Percentiles rank a stretch among this genome's conserved stretches.
phyloP scores from a whole-genome alignment of 352 stramenopile genomes.

The Halophytophthora batemanensis region DNA sequence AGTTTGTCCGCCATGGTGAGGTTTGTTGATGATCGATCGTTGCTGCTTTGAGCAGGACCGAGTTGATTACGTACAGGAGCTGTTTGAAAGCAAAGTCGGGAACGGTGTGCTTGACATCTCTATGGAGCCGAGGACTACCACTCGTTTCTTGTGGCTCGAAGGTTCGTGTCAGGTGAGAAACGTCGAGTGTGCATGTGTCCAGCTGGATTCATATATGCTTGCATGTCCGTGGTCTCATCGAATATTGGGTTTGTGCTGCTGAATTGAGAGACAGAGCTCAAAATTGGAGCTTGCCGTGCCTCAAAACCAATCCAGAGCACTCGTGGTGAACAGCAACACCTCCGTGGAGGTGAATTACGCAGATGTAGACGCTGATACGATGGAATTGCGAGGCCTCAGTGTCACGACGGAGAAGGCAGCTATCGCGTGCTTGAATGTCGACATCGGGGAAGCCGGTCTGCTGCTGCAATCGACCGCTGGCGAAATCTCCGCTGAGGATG shows the following conservation, averaged over 20 bases:
- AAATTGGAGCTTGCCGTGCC: conserved; percentile 40
- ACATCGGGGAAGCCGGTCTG: conserved; percentile 32
- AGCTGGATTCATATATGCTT: no score
- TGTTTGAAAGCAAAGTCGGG: conserved; percentile 29
- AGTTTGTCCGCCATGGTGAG: not conserved
- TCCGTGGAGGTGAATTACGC: conserved; percentile 48
- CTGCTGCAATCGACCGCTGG: conserved; percentile 40
- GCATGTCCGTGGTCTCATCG: no score
- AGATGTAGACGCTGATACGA: conserved; percentile 10
- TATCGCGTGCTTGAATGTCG: conserved; percentile 40
- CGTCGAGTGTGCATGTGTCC: not conserved
- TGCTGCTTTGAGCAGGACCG: conserved; percentile 15
- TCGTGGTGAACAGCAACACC: conserved; percentile 45
- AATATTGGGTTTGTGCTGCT: no score
- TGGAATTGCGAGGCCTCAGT: conserved; percentile 32
- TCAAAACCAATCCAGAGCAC: conserved; percentile 13
- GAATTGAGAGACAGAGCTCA: conserved; percentile 25
- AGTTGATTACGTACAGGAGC: conserved; percentile 6
- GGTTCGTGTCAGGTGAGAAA: conserved; percentile 57
- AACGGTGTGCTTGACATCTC: conserved; percentile 26
- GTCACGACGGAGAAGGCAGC: conserved; percentile 45
- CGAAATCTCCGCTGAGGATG: conserved; percentile 42
- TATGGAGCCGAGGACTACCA: conserved; percentile 29
- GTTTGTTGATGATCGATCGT: not conserved
- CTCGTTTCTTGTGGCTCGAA: conserved; percentile 64